Evolutionary conservation across 1,284 basidiomycete genomes (phyloP), one percentile per base, ranked within the genome.

Genomic region (Cutaneotrichosporon cutaneum): DNA sequence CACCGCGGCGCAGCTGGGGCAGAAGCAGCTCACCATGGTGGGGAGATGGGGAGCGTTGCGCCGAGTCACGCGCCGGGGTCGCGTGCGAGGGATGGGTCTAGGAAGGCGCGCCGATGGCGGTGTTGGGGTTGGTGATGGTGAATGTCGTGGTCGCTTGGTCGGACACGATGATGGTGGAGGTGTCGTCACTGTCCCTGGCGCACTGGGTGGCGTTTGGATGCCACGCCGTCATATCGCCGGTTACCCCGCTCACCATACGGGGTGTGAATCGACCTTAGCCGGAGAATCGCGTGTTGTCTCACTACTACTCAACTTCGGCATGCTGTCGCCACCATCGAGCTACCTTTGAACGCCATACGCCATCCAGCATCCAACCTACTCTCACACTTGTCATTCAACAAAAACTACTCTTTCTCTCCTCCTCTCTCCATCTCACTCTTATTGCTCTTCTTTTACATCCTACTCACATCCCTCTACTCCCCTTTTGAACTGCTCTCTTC

Each of bases 1-100:
- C 36, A n/a, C n/a, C n/a, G 8, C 32, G 9, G 10, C 22, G 30
- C 30, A 30, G 30, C 30, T 30, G 30, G n/a, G n/a, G n/a, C n/a
- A n/a, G n/a, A n/a, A n/a, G n/a, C n/a, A n/a, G 27, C 42, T 56
- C 53, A 62, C 60, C 60, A 62, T 62, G 27, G 54, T 36, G 54
- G 36, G 30, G 24, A 21, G 26, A 11, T 24, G 48, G 13, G 18
- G 30, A 22, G n/a, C n/a, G n/a, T 5, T 30, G 30, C 30, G 30
- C 30, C 30, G 30, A 30, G 30, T 30, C 30, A 30, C 30, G 30
- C 30, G 30, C 30, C 4, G 30, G 30, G 30, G 30, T 30, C 30
- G 30, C 30, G 30, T 30, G 30, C 30, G 30, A 30, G 45, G 7
- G 6, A 27, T 30, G 30, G 30, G n/a, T n/a, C n/a, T n/a, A 30